Percentiles rank a stretch among this genome's conserved stretches.
These are phyloP conservation scores for Berkeleyomyces basicola DNA, from an alignment of 2,329 filamentous ascomycete genomes.

Conservation along the genomic window DNA sequence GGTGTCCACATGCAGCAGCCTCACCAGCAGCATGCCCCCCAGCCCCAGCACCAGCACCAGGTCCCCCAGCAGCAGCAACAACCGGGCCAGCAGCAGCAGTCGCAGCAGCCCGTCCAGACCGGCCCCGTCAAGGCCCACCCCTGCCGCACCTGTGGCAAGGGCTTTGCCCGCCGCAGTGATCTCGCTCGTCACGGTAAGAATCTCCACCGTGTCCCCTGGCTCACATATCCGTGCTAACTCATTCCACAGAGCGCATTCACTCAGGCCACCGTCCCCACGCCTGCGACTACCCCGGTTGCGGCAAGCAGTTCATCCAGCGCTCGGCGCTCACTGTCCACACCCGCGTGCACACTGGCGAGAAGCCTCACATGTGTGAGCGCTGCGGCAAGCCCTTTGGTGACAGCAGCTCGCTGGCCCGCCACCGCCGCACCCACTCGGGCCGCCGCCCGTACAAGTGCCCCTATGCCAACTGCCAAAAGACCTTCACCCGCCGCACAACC, in stretches of 20 bases:
- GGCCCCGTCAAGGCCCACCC: slow-evolving; percentile 54
- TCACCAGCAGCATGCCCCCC: slow-evolving; percentile 21
- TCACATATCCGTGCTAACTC: slow-evolving; percentile 16
- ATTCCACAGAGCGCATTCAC: slow-evolving; percentile 74
- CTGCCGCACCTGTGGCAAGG: slow-evolving; percentile 78
- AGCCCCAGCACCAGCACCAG: slow-evolving; percentile 18
- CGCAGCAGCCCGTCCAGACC: slow-evolving; percentile 15
- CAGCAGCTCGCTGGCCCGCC: slow-evolving; percentile 81
- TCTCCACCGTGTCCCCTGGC: background rate
- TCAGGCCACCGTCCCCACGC: slow-evolving; percentile 80
- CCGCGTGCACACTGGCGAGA: slow-evolving; percentile 92
- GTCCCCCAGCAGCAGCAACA: slow-evolving; percentile 15
- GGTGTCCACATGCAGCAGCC: slow-evolving; percentile 20
- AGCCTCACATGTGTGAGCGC: slow-evolving; percentile 92
- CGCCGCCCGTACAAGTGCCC: slow-evolving; percentile 96
- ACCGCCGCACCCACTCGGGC: slow-evolving; percentile 87
- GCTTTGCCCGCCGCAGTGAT: slow-evolving; percentile 85
- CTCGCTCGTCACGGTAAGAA: slow-evolving; percentile 77
- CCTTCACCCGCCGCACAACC: slow-evolving; percentile 88
- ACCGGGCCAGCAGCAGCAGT: slow-evolving; percentile 18
- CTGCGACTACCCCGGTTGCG: slow-evolving; percentile 75
- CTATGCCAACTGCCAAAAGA: slow-evolving; percentile 95
- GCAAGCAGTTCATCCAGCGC: slow-evolving; percentile 93
- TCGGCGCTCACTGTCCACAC: slow-evolving; percentile 91
- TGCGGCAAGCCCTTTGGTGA: slow-evolving; percentile 98